A percentile compares a stretch with the other conserved stretches of the same genome.
Evolutionary conservation across 73 alveolate genomes (phyloP).

Genomic region (Tetrahymena malaccensis): DNA sequence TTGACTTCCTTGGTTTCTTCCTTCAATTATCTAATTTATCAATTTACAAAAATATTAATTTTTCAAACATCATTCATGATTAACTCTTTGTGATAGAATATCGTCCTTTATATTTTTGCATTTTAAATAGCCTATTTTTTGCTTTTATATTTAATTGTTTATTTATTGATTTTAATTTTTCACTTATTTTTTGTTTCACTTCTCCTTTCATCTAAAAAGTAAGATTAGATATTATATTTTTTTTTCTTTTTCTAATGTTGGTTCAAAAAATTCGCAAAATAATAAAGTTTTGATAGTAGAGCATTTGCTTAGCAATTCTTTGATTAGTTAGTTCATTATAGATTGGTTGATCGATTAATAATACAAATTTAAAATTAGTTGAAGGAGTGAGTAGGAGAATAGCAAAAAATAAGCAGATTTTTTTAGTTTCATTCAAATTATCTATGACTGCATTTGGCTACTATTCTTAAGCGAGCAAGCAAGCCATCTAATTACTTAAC

Average conservation of each 20-base stretch:
- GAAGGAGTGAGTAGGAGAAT: neutral
- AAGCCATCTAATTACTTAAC: too few relatives aligned
- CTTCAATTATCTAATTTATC: neutral
- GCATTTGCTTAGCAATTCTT: neutral
- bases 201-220: neutral
- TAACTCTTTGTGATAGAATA: neutral
- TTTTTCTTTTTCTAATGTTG: too few relatives aligned
- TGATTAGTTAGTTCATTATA: neutral
- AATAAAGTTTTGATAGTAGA: neutral
- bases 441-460: neutral
- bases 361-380: neutral
- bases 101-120: neutral
- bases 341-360: too few relatives aligned
- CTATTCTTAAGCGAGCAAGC: neutral
- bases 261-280: neutral
- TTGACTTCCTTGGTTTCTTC: neutral
- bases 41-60: neutral
- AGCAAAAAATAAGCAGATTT: neutral
- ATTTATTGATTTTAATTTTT: too few relatives aligned
- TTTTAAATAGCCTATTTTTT: too few relatives aligned
- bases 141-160: neutral
- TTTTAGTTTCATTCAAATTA: too few relatives aligned
- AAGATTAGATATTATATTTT: neutral
- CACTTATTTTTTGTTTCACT: neutral
- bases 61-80: neutral